phyloP scores from a whole-genome alignment of 176 grass and related monocot genomes.

The Leersia perrieri region DNA sequence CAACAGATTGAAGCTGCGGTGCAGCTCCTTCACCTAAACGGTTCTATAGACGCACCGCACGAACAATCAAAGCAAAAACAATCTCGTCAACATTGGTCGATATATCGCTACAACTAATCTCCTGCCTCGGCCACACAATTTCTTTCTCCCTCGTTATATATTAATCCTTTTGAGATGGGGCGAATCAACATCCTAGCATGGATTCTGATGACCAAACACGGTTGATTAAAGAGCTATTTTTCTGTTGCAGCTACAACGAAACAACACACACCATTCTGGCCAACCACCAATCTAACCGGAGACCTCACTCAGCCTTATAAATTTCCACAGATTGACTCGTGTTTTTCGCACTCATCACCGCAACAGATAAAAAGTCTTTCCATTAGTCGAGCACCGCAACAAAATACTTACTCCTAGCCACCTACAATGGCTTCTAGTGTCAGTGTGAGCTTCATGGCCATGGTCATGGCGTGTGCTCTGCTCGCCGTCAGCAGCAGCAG shows the following conservation, averaged over 20 bases:
- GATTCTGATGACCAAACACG: conserved; percentile 11
- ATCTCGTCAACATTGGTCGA: not conserved
- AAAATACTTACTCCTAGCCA: not conserved
- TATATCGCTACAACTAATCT: not conserved
- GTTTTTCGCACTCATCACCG: not conserved
- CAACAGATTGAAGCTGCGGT: too few relatives aligned
- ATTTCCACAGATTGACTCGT: not conserved
- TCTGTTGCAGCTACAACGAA: not conserved
- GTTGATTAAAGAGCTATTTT: not conserved
- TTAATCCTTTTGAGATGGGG: not conserved
- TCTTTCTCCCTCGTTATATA: too few relatives aligned
- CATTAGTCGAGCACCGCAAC: not conserved
- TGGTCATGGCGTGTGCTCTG: conserved; percentile 3
- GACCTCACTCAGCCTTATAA: not conserved
- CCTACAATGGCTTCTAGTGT: not conserved
- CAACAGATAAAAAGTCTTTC: too few relatives aligned
- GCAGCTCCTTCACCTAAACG: too few relatives aligned
- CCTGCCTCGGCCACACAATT: not conserved
- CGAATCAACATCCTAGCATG: not conserved
- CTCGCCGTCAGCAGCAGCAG: not conserved
- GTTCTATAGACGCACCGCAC: not conserved
- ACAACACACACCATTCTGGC: not conserved
- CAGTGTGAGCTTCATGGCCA: not conserved
- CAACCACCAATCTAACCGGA: not conserved
- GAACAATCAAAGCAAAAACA: not conserved